phyloP scores from a whole-genome alignment of 768 basidiomycete species.

The Serendipita sp. region DNA sequence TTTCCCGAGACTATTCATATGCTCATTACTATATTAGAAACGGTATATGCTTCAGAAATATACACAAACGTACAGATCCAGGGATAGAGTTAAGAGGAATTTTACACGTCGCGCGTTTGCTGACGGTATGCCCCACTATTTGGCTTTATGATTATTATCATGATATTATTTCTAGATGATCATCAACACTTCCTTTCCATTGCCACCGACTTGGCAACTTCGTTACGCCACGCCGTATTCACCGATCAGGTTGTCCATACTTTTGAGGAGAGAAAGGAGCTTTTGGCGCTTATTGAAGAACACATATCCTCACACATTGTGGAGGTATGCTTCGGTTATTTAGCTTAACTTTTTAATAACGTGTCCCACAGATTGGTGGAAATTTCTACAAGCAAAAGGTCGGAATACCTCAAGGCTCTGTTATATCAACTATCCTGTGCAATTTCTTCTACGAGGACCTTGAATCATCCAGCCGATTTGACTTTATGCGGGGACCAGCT shows the following conservation, averaged over 20 bases:
- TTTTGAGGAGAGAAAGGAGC: conserved; percentile 35
- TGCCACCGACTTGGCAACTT: conserved; percentile 48
- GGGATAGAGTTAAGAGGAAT: conserved; percentile 39
- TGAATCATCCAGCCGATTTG: conserved; percentile 26
- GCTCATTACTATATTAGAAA: conserved; percentile 32
- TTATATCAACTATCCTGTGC: conserved; percentile 87
- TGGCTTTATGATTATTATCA: no score
- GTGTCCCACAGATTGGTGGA: conserved; percentile 48
- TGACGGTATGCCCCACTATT: conserved; percentile 31
- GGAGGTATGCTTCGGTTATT: conserved; percentile 36
- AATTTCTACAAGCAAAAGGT: conserved; percentile 74
- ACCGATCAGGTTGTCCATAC: conserved; percentile 62
- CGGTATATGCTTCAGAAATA: conserved; percentile 55
- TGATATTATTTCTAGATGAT: conserved; percentile 25
- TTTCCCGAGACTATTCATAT: neutral
- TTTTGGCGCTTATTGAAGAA: conserved; percentile 63
- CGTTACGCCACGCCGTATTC: conserved; percentile 62
- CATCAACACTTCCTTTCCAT: conserved; percentile 55
- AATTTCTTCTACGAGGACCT: conserved; percentile 90
- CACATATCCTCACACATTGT: conserved; percentile 90
- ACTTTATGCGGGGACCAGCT: conserved; percentile 33
- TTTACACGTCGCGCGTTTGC: conserved; percentile 49
- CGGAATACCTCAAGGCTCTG: conserved; percentile 94
- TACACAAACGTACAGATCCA: conserved; percentile 42
- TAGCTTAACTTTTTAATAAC: neutral